These are phyloP conservation scores for Sutorius australiensis DNA, from an alignment of 768 basidiomycete species.

Conservation along the genomic window DNA sequence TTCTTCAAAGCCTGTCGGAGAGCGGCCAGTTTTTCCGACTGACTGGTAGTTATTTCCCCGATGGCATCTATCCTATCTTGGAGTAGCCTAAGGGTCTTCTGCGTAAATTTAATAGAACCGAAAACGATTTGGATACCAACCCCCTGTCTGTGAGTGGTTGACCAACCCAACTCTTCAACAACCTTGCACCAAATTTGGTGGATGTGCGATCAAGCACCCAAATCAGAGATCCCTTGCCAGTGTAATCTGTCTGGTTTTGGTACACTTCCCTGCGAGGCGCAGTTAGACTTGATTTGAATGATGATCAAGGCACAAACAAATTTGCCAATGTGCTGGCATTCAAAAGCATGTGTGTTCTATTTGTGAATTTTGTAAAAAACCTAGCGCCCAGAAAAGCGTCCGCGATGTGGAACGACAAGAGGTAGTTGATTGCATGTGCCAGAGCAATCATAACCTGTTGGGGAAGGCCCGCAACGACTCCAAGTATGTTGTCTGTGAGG, in stretches of 20 bases:
- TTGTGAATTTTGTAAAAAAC: slow-evolving; percentile 77
- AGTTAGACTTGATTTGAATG: neutral
- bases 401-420: slow-evolving; percentile 71
- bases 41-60: slow-evolving; percentile 68
- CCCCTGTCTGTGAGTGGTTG: slow-evolving; percentile 71
- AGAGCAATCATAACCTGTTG: slow-evolving; percentile 67
- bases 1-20: slow-evolving; percentile 68
- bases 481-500: slow-evolving; percentile 55
- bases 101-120: neutral
- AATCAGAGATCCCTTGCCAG: slow-evolving; percentile 70
- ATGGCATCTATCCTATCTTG: slow-evolving; percentile 80
- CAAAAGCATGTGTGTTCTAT: slow-evolving; percentile 79
- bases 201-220: slow-evolving; percentile 84
- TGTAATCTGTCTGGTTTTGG: slow-evolving; percentile 81
- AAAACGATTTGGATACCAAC: slow-evolving; percentile 37
- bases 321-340: slow-evolving; percentile 86
- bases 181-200: slow-evolving; percentile 84
- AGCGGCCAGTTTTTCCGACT: slow-evolving; percentile 57
- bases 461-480: slow-evolving; percentile 62
- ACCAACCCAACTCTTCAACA: slow-evolving; percentile 84
- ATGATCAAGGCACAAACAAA: slow-evolving; percentile 38
- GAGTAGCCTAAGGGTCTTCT: slow-evolving; percentile 50
- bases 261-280: slow-evolving; percentile 69
- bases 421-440: slow-evolving; percentile 67
- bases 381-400: slow-evolving; percentile 72